phyloP scores from a whole-genome alignment of 2,329 filamentous ascomycete genomes.

The Aspergillus sp. region DNA sequence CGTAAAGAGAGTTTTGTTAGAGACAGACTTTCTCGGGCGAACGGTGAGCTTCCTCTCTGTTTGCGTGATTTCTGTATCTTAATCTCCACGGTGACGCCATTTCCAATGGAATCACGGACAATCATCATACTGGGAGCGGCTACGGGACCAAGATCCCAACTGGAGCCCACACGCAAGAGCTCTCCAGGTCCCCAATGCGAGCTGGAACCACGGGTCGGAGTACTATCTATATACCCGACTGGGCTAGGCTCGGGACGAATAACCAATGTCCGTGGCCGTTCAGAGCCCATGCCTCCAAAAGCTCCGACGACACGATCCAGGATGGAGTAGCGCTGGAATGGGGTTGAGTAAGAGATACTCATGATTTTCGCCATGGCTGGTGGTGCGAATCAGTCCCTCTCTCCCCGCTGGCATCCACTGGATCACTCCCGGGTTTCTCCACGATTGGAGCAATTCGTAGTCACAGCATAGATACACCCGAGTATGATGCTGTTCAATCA shows the following conservation, averaged over 20 bases:
- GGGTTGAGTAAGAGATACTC: background rate
- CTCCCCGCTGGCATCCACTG: background rate
- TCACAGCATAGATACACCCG: background rate
- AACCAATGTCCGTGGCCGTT: conserved; percentile 13
- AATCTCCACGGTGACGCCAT: conserved; percentile 4
- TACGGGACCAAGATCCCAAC: conserved; percentile 15
- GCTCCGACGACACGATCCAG: background rate
- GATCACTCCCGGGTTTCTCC: background rate
- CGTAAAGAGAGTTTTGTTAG: conserved; percentile 3
- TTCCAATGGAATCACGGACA: background rate
- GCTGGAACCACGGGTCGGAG: conserved; percentile 15
- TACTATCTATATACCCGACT: conserved; percentile 14
- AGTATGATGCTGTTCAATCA: background rate
- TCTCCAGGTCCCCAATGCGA: background rate
- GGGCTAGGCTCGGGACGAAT: conserved; percentile 15
- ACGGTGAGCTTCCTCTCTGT: background rate
- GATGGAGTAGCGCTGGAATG: background rate
- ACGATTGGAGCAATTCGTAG: background rate
- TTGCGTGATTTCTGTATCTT: background rate
- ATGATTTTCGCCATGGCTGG: background rate
- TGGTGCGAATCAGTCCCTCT: background rate
- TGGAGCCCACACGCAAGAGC: conserved; percentile 16
- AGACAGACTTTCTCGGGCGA: background rate
- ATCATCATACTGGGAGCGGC: background rate
- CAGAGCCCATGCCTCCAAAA: conserved; percentile 3